A percentile compares a stretch with the other conserved stretches of the same genome.
These are phyloP conservation scores for Pontederia crassipes DNA, from an alignment of 176 grass and related monocot genomes.

Conservation along the genomic window DNA sequence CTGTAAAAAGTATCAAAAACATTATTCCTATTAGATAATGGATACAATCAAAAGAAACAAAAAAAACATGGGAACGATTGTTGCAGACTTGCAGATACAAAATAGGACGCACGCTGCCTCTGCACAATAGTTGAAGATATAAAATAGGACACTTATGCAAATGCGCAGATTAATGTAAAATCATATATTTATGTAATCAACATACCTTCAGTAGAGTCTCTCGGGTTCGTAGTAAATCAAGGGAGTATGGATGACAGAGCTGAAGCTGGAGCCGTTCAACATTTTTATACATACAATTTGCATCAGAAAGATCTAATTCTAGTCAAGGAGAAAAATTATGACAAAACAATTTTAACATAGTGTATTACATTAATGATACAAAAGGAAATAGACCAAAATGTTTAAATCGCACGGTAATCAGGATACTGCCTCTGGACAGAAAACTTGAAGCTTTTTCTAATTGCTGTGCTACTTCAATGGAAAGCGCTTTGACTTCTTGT, in stretches of 20 bases:
- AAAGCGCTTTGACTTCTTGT: constrained; percentile 43
- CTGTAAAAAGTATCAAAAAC: constrained; percentile 29
- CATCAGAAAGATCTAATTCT: constrained; percentile 52
- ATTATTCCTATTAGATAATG: too few relatives aligned
- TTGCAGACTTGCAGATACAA: not conserved
- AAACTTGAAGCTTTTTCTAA: constrained; percentile 46
- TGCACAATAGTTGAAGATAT: not conserved
- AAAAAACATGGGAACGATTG: not conserved
- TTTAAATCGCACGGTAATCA: constrained; percentile 1
- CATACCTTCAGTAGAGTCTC: constrained; percentile 88
- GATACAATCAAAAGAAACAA: not conserved
- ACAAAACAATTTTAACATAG: not conserved
- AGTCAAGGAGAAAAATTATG: constrained; percentile 25
- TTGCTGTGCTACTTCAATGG: constrained; percentile 32
- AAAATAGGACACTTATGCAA: not conserved
- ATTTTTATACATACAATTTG: constrained; percentile 45
- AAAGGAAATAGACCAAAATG: not conserved
- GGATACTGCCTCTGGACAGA: constrained; percentile 69
- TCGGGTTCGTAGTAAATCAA: constrained; percentile 54
- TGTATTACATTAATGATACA: constrained; percentile 6
- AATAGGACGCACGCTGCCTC: not conserved
- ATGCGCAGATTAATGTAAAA: not conserved
- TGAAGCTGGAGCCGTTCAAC: constrained; percentile 50
- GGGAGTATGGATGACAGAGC: constrained; percentile 55
- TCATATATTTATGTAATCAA: constrained; percentile 8